A percentile compares a stretch with the other conserved stretches of the same genome.
phyloP scores from a whole-genome alignment of 257 asterid genomes.

The Euphrasia confusa region DNA sequence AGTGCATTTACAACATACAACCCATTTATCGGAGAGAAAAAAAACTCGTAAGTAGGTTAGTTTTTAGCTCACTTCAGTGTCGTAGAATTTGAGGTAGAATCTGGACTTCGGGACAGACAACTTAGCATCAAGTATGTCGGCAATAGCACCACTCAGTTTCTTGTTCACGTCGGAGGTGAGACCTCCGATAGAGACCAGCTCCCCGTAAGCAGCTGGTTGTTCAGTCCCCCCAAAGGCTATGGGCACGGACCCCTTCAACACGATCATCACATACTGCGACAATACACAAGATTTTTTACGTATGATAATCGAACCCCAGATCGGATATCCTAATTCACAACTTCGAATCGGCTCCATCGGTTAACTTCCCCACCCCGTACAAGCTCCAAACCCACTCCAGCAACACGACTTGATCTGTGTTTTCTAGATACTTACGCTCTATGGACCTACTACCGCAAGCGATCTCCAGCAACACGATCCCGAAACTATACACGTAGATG shows the following conservation, averaged over 20 bases:
- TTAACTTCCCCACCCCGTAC: no score
- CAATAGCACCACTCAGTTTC: slow-evolving; percentile 83
- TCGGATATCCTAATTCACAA: no score
- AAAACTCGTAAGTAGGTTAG: slow-evolving; percentile 12
- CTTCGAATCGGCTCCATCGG: no score
- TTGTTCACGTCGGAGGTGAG: slow-evolving; percentile 72
- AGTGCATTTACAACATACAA: slow-evolving; percentile 19
- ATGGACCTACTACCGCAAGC: no score
- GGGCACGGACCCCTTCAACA: slow-evolving; percentile 91
- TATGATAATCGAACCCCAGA: neutral
- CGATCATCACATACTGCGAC: slow-evolving; percentile 88
- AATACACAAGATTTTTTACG: neutral
- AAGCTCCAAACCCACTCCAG: no score
- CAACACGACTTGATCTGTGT: no score
- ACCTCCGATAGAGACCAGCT: slow-evolving; percentile 85
- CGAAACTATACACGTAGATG: no score
- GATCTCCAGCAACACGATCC: no score
- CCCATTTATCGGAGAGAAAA: slow-evolving; percentile 8
- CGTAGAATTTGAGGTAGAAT: slow-evolving; percentile 89
- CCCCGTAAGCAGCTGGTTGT: slow-evolving; percentile 87
- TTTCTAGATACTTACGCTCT: no score
- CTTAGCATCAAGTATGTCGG: slow-evolving; percentile 70
- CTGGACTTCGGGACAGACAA: slow-evolving; percentile 71
- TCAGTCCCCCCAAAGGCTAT: slow-evolving; percentile 88
- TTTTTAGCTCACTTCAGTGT: slow-evolving; percentile 55